These are phyloP conservation scores for Nepenthes gracilis DNA, from an alignment of 148 eudicot species.

Conservation along the genomic window DNA sequence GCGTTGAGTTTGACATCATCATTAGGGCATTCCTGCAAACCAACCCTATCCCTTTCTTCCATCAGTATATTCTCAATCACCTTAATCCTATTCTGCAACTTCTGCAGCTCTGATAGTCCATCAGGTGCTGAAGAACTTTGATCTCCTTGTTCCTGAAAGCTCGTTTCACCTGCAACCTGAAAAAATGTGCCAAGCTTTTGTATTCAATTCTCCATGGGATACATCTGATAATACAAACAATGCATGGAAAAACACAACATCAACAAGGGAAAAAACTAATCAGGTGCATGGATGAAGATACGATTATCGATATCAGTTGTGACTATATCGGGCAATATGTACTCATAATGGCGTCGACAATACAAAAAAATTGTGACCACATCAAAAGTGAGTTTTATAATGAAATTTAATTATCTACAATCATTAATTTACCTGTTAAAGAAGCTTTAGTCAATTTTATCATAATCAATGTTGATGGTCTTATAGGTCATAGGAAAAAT, in stretches of 20 bases:
- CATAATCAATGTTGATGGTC: no score
- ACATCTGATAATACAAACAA: background rate
- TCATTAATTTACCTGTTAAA: no score
- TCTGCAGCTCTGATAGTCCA: constrained; percentile 39
- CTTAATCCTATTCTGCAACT: constrained; percentile 52
- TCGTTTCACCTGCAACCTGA: constrained; percentile 20
- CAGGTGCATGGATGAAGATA: no score
- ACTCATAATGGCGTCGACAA: no score
- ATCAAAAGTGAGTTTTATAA: no score
- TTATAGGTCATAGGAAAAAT: no score
- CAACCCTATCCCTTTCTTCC: constrained; percentile 29
- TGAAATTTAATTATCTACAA: no score
- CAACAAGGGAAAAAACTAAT: no score
- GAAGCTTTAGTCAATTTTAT: no score
- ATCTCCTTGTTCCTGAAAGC: constrained; percentile 10
- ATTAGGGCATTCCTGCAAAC: constrained; percentile 18
- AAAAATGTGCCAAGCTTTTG: background rate
- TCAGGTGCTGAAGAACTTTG: constrained; percentile 14
- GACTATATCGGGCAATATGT: no score
- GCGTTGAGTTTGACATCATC: constrained; percentile 26
- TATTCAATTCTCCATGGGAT: background rate
- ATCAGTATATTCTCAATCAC: constrained; percentile 39
- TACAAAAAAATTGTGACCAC: no score
- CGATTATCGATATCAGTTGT: no score
- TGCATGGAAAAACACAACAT: background rate